Evolutionary conservation across 345 rosid genomes (phyloP), one percentile per base, ranked within the genome.

Genomic region (Euphorbia lathyris): DNA sequence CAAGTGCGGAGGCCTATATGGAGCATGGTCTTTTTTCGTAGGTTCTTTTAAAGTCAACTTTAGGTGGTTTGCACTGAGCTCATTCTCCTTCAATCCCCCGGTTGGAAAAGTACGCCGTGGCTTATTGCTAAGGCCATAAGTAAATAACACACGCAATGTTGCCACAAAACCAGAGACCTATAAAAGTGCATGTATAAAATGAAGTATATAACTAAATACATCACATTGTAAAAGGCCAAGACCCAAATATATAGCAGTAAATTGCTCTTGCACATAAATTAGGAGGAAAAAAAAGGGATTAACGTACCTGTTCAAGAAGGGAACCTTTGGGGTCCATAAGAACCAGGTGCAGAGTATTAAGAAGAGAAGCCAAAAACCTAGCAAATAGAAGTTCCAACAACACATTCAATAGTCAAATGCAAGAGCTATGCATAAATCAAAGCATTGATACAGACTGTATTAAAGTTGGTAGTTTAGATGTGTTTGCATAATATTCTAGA

Each of bases 1-100:
- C 82, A 91, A 79, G 79, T 91, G 98, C 9, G 97, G 97, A 79
- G 98, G 98, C 80, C 93, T 85, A 78, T 90, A 91, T 45, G 88
- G 90, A 77, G 81, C 78, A 74, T 52, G 73, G 36, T 74, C 72
- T 76, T 79, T 74, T 65, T 66, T 79, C 61, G 26, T 63, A 63
- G 75, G 75, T 74, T 75, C 86, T 75, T 80, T 79, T 58, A 77
- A 70, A 72, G 68, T 66, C 68, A 77, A 78, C 66, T 80, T 77
- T 72, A 72, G 78, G 76, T 66, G 78, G 60, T 26, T 51, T 74
- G 65, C 40, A 76, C 63, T 65, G 58, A 65, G 74, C 62, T 83
- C 86, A 68, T 82, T 83, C 63, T 77, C 88, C 70, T 77, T 84
- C 67, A 66, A 74, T 77, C 72, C 65, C 48, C 74, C 71, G 61